A percentile compares a stretch with the other conserved stretches of the same genome.
Evolutionary conservation across 2,329 filamentous ascomycete genomes (phyloP).

Genomic region (Fusarium sp.): DNA sequence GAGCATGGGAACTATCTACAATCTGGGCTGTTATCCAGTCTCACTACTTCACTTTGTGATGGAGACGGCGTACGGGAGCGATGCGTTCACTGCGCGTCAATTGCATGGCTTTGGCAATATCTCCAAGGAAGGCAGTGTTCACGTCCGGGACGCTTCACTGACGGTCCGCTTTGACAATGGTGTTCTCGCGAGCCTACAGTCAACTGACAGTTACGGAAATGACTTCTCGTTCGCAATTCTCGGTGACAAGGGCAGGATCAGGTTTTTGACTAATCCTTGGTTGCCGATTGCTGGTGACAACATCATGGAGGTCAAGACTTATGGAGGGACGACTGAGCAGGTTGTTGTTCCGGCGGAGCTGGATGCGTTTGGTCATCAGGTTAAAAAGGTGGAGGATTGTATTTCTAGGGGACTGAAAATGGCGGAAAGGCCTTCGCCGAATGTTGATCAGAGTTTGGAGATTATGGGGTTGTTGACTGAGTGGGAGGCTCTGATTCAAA

Average conservation of each 20-base stretch:
- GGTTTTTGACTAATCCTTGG: slow-evolving; percentile 20
- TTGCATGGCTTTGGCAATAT: slow-evolving; percentile 11
- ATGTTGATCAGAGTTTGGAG: slow-evolving; percentile 18
- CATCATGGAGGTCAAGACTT: slow-evolving; percentile 17
- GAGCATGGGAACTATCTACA: slow-evolving; percentile 20
- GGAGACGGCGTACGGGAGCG: neutral
- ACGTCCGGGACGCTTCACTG: slow-evolving; percentile 18
- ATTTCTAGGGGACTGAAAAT: neutral
- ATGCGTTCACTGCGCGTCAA: slow-evolving; percentile 1
- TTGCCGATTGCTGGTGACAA: slow-evolving; percentile 4
- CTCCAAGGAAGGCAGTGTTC: neutral
- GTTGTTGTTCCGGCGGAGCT: neutral
- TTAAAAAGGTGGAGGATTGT: slow-evolving; percentile 15
- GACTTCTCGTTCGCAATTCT: slow-evolving; percentile 7
- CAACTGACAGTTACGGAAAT: slow-evolving; percentile 20
- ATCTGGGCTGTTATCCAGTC: slow-evolving; percentile 9
- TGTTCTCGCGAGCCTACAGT: slow-evolving; percentile 10
- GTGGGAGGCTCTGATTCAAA: slow-evolving; percentile 14
- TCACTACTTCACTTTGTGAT: slow-evolving; percentile 11
- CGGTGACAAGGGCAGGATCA: slow-evolving; percentile 5
- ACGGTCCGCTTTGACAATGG: slow-evolving; percentile 15
- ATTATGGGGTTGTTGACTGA: slow-evolving; percentile 18
- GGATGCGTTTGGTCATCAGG: slow-evolving; percentile 15
- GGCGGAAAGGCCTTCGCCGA: slow-evolving; percentile 15
- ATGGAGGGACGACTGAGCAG: neutral